Conservation (phyloP, 495 filamentous ascomycete species). For the Xylaria telfairii region DNA sequence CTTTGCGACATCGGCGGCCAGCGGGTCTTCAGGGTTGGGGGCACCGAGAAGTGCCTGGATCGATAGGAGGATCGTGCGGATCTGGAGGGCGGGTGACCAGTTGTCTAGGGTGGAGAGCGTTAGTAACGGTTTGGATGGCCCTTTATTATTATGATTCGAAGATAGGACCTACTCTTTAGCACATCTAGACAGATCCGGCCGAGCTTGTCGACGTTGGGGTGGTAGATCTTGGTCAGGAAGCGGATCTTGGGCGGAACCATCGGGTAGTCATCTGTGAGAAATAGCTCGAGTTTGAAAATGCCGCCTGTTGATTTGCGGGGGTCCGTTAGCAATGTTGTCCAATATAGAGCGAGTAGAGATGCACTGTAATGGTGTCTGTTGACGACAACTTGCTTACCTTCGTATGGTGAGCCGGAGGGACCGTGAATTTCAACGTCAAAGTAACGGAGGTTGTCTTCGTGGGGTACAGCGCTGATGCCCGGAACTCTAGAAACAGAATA, state of each 20-base stretch:
- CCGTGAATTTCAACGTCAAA: constrained; percentile 98
- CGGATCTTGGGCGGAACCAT: constrained; percentile 99
- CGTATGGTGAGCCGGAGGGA: constrained; percentile 92
- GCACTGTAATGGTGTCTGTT: not conserved
- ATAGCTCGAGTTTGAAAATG: constrained; percentile 96
- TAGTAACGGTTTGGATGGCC: not conserved
- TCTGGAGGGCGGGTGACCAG: constrained; percentile 98
- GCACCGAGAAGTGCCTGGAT: constrained; percentile 97
- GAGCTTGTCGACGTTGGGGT: constrained; percentile 97
- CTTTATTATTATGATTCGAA: not conserved
- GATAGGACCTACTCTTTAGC: constrained; percentile 79
- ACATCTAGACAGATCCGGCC: constrained; percentile 98
- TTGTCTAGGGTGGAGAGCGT: constrained; percentile 69
- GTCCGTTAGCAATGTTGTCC: constrained; percentile 21
- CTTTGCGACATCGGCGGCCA: constrained; percentile 97
- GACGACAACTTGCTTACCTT: constrained; percentile 60
- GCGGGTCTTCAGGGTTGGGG: constrained; percentile 95
- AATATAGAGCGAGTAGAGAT: not conserved
- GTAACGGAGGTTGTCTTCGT: constrained; percentile 97
- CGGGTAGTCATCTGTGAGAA: constrained; percentile 98
- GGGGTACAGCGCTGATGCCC: constrained; percentile 95
- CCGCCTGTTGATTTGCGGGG: constrained; percentile 64
- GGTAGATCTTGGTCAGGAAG: constrained; percentile 98
- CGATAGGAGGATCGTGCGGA: constrained; percentile 94
- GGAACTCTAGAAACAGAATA: constrained; percentile 69